phyloP scores from a whole-genome alignment of 495 filamentous ascomycete genomes.

The Penicillium psychrofluorescens region DNA sequence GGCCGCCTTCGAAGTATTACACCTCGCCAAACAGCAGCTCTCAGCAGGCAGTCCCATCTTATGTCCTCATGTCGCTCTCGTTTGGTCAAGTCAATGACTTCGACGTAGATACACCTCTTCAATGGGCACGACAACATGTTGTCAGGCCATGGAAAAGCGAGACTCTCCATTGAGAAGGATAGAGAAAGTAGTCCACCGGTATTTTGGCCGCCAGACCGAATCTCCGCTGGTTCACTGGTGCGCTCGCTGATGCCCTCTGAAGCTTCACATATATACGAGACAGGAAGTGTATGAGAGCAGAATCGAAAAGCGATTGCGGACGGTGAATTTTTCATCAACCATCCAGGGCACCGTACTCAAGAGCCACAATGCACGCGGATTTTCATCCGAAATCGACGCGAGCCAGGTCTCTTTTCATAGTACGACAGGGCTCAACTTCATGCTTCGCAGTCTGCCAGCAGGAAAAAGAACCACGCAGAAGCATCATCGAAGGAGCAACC shows the following conservation, averaged over 20 bases:
- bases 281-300: constrained; percentile 8
- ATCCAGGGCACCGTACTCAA: constrained; percentile 32
- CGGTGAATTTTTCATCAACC: constrained; percentile 17
- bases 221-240: constrained; percentile 45
- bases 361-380: constrained; percentile 17
- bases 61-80: constrained; percentile 6
- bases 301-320: constrained; percentile 12
- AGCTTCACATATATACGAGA: constrained; percentile 17
- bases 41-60: constrained; percentile 2
- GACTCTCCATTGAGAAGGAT: constrained; percentile 2
- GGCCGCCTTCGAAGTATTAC: constrained; percentile 4
- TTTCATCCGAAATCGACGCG: constrained; percentile 8
- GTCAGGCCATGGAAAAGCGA: constrained; percentile 16
- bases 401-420: constrained; percentile 19
- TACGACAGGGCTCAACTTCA: constrained; percentile 44
- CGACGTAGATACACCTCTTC: neutral
- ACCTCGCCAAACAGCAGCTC: neutral
- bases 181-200: neutral
- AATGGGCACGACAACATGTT: constrained; percentile 8
- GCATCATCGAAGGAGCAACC: constrained; percentile 30
- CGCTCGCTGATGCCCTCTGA: constrained; percentile 52
- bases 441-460: constrained; percentile 29
- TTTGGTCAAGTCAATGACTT: neutral
- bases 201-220: constrained; percentile 4
- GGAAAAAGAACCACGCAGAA: constrained; percentile 21